These are phyloP conservation scores for Ganoderma lucidum DNA, from an alignment of 1,284 basidiomycete species.

Conservation along the genomic window DNA sequence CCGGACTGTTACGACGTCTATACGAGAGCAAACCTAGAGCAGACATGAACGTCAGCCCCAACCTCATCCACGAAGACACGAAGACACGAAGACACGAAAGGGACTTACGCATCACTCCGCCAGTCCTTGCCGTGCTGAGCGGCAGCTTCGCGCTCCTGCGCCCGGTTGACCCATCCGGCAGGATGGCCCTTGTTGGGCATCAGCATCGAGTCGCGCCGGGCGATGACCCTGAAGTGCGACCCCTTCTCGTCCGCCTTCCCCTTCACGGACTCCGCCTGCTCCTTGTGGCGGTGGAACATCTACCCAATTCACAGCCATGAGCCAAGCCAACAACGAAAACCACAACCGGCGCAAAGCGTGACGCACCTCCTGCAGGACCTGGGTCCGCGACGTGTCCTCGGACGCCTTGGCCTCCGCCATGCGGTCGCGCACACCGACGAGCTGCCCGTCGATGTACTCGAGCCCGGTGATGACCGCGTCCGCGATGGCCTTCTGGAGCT, in stretches of 20 bases:
- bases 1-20: background rate
- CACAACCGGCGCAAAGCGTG: background rate
- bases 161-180: conserved; percentile 74
- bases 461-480: conserved; percentile 83
- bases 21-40: background rate
- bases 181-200: conserved; percentile 71
- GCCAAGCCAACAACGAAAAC: conserved; percentile 3
- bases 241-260: conserved; percentile 52
- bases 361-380: conserved; percentile 75
- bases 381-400: conserved; percentile 57
- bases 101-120: conserved; percentile 68
- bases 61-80: background rate
- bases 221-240: conserved; percentile 79
- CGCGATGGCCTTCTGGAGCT: conserved; percentile 86
- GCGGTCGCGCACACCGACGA: conserved; percentile 80
- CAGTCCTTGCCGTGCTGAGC: conserved; percentile 63
- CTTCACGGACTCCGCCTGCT: conserved; percentile 52
- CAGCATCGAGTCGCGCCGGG: conserved; percentile 67
- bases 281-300: conserved; percentile 67
- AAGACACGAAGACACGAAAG: background rate
- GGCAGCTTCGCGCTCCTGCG: conserved; percentile 64
- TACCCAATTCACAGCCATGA: conserved; percentile 34
- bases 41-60: background rate
- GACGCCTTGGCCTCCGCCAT: conserved; percentile 74
- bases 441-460: conserved; percentile 88